A percentile compares a stretch with the other conserved stretches of the same genome.
Evolutionary conservation across 2,329 filamentous ascomycete genomes (phyloP).

Genomic region (Colletotrichum eremochloae): DNA sequence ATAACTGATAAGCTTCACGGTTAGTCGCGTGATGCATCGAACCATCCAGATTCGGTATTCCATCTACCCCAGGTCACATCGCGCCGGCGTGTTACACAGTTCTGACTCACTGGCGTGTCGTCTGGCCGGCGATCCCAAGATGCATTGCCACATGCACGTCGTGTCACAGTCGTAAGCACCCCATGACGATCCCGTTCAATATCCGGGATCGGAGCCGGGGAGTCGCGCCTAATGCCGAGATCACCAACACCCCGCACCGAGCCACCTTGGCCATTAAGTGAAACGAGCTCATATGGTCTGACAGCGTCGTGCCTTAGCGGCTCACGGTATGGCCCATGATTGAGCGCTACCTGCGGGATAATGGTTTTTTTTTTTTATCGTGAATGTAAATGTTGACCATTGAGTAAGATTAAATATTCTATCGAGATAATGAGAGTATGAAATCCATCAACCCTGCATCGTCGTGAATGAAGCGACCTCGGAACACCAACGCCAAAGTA

Average conservation of each 20-base stretch:
- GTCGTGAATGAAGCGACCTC: neutral
- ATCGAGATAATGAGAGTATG: too few relatives aligned
- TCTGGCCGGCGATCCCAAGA: neutral
- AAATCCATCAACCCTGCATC: neutral
- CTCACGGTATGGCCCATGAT: neutral
- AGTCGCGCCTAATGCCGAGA: conserved; percentile 5
- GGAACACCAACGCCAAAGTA: neutral
- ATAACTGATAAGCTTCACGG: neutral
- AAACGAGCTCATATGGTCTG: neutral
- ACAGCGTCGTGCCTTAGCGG: neutral
- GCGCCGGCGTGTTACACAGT: neutral
- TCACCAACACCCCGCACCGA: conserved; percentile 9
- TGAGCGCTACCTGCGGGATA: neutral
- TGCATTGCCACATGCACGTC: conserved; percentile 14
- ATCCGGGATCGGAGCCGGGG: conserved; percentile 16
- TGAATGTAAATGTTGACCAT: too few relatives aligned
- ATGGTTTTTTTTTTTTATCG: too few relatives aligned
- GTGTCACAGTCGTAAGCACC: conserved; percentile 13
- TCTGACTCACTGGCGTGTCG: conserved; percentile 5
- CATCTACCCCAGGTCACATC: neutral
- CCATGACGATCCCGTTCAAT: conserved; percentile 11
- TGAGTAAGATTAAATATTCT: neutral
- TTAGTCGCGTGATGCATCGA: neutral
- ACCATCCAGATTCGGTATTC: too few relatives aligned
- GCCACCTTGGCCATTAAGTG: neutral